A percentile compares a stretch with the other conserved stretches of the same genome.
Evolutionary conservation across 129 eudicot genomes (phyloP).

Genomic region (Flaveria linearis): DNA sequence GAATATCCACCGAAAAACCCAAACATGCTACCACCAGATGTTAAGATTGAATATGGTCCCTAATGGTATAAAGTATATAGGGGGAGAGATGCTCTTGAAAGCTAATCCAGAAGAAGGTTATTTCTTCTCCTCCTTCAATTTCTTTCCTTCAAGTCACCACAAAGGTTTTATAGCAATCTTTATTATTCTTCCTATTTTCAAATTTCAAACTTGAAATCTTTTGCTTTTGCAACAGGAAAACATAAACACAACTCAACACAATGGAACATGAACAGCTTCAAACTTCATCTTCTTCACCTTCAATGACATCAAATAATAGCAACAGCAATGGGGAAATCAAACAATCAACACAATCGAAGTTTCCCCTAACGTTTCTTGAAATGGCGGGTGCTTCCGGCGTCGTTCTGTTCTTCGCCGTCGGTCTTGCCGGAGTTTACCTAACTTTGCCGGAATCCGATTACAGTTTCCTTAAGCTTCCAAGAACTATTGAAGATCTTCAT

Average conservation of each 20-base stretch:
- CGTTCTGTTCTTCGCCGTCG: conserved; percentile 55
- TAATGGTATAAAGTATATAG: conserved; percentile 24
- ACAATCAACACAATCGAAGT: conserved; percentile 38
- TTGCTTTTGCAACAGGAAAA: conserved; percentile 1
- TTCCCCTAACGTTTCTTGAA: conserved; percentile 75
- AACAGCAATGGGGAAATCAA: conserved; percentile 18
- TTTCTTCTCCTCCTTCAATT: conserved; percentile 30
- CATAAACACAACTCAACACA: conserved; percentile 19
- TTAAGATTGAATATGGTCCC: no score
- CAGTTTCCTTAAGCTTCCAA: conserved; percentile 90
- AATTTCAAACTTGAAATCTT: background rate
- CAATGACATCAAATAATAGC: conserved; percentile 15
- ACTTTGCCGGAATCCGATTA: conserved; percentile 94
- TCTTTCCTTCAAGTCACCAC: conserved; percentile 32
- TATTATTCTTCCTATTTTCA: background rate
- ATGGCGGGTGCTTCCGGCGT: conserved; percentile 58
- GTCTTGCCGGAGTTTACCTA: conserved; percentile 70
- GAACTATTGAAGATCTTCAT: conserved; percentile 72
- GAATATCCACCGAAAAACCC: no score
- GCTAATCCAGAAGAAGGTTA: conserved; percentile 37
- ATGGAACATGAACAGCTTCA: conserved; percentile 26
- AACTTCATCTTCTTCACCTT: conserved; percentile 24
- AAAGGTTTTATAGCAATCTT: conserved; percentile 24
- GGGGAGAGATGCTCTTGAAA: conserved; percentile 20
- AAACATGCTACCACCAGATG: no score